phyloP scores from a whole-genome alignment of 2,329 filamentous ascomycete species.

The Xylariaceae sp. region DNA sequence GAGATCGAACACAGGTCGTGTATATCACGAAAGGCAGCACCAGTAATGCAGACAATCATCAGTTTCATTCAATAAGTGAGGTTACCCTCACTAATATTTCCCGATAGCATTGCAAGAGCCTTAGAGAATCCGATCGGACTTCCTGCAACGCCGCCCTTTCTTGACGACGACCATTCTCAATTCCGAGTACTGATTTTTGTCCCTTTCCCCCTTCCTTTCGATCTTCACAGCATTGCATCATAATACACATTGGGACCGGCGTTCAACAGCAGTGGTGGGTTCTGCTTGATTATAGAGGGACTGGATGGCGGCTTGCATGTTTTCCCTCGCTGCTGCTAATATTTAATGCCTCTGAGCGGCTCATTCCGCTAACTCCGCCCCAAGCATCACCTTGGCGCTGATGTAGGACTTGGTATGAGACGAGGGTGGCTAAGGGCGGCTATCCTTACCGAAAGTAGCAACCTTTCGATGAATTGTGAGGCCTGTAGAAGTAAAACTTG shows the following conservation, averaged over 20 bases:
- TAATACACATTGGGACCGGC: constrained; percentile 12
- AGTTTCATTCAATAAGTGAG: not conserved
- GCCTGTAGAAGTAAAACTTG: too few relatives aligned
- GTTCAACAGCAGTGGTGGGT: constrained; percentile 12
- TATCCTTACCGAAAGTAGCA: too few relatives aligned
- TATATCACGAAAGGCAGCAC: too few relatives aligned
- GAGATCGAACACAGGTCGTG: too few relatives aligned
- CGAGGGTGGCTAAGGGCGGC: too few relatives aligned
- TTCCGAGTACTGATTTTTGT: not conserved
- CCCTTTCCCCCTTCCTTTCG: constrained; percentile 1
- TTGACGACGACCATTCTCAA: not conserved
- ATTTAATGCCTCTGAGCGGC: constrained; percentile 11
- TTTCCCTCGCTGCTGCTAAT: constrained; percentile 11
- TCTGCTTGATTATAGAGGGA: constrained; percentile 11
- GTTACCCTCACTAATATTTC: not conserved
- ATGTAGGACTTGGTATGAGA: too few relatives aligned
- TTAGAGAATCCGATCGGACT: not conserved
- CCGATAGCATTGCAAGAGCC: not conserved
- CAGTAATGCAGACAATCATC: not conserved
- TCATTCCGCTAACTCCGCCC: too few relatives aligned
- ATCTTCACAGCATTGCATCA: constrained; percentile 16
- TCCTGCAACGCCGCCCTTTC: not conserved
- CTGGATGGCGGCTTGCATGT: constrained; percentile 9
- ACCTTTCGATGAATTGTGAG: too few relatives aligned
- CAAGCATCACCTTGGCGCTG: too few relatives aligned